Conservation (phyloP, 305 asterid genomes). For the Fraxinus nigra region DNA sequence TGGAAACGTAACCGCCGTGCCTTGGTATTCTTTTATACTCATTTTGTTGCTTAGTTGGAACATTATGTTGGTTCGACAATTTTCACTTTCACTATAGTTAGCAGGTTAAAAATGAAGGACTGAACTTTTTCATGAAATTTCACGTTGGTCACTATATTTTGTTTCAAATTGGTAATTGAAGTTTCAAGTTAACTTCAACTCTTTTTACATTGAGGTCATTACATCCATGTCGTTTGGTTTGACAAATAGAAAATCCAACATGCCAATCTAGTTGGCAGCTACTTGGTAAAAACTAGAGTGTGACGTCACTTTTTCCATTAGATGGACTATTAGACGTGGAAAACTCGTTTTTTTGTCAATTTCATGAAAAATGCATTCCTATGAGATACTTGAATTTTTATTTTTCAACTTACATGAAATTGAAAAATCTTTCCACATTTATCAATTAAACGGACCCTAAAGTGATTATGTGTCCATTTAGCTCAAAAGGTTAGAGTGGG, state of each 20-base stretch:
- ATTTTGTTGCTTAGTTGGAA: background rate
- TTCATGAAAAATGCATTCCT: too few relatives aligned
- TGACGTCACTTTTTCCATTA: background rate
- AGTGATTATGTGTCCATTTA: too few relatives aligned
- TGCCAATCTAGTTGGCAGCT: background rate
- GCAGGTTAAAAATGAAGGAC: background rate
- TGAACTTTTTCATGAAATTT: background rate
- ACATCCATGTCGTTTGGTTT: background rate
- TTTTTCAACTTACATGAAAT: too few relatives aligned
- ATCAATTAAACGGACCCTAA: too few relatives aligned
- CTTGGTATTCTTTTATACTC: conserved; percentile 44
- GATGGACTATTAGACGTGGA: background rate
- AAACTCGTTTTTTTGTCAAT: too few relatives aligned
- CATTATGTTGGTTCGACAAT: conserved; percentile 10
- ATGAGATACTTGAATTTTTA: too few relatives aligned
- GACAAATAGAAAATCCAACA: background rate
- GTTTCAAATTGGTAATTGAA: background rate
- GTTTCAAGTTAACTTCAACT: background rate
- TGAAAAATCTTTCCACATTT: too few relatives aligned
- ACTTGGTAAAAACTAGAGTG: background rate
- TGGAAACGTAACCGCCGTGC: conserved; percentile 97
- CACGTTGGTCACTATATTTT: background rate
- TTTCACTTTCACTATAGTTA: background rate
- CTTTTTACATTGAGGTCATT: background rate
- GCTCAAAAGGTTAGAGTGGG: too few relatives aligned